Conservation (phyloP, 1,139 yeast species). For the Saccharomyces hybrid region DNA sequence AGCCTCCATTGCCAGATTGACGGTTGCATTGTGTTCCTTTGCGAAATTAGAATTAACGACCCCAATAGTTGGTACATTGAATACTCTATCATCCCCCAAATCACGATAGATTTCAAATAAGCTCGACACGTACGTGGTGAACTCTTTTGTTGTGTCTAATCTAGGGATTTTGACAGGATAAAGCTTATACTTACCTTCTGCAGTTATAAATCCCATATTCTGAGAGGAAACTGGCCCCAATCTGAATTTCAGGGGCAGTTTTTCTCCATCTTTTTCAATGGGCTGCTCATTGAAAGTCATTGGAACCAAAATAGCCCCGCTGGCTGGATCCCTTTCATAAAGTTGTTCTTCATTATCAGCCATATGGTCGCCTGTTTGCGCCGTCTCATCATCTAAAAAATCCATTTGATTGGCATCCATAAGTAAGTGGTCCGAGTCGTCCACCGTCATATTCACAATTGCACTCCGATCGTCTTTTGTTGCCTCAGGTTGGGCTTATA, state of each 20-base stretch:
- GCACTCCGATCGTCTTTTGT: background rate
- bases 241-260: conserved; percentile 36
- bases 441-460: background rate
- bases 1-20: conserved; percentile 34
- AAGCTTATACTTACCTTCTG: conserved; percentile 31
- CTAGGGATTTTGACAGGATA: conserved; percentile 37
- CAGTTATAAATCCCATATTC: conserved; percentile 37
- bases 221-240: conserved; percentile 37
- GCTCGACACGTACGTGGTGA: conserved; percentile 34
- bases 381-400: conserved; percentile 20
- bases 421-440: conserved; percentile 10
- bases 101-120: conserved; percentile 35
- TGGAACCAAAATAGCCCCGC: conserved; percentile 36
- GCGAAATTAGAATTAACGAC: conserved; percentile 31
- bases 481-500: background rate
- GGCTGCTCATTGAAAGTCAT: conserved; percentile 20
- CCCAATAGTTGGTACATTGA: conserved; percentile 35
- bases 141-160: conserved; percentile 33
- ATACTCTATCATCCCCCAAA: conserved; percentile 35
- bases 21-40: conserved; percentile 29
- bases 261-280: conserved; percentile 23
- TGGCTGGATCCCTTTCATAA: conserved; percentile 30
- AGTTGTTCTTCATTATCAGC: conserved; percentile 7
- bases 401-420: conserved; percentile 29
- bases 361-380: background rate